Evolutionary conservation across 352 stramenopile genomes (phyloP), one percentile per base, ranked within the genome.

Genomic region (Phytophthora quininea): DNA sequence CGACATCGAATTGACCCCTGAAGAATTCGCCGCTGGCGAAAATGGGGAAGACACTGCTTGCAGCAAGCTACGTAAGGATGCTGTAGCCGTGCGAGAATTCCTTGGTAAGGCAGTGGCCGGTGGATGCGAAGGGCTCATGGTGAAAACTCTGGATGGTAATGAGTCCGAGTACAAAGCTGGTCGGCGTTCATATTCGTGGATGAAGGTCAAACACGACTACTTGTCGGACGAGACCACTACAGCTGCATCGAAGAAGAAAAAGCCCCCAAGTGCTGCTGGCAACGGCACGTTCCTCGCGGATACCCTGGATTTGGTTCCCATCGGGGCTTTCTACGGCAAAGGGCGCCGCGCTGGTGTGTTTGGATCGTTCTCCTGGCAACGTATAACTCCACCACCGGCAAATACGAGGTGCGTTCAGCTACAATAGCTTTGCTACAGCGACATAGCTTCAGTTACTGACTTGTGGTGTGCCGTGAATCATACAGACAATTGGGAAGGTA

Each of bases 281-380:
- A 81, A 77, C 19, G 84, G 85, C 12, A 76, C 73, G 6, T 95
- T 93, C 56, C 71, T 95, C 4, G 80, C 84, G 3, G 87, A 95
- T 56, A 92, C 97, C 15, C 84, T 99, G 27, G 98, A 99, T 79
- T 82, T 99, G 33, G 97, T 99, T n/a, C 97, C 97, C 1, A 92
- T 99, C 53, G 98, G 96, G 2, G 98, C 96, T 4, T 99, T 98
- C 75, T 89, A 98, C 62, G 98, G 98, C 37, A 92, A 94, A 73
- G 91, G 97, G 1, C 98, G 98, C 54, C 88, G 97, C 32, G 95
- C 93, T 6, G 97, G 97, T 9, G 87, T 95, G 15, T 99, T 98
- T 79, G 98, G 98, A 1, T 98, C 98, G 14, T 99, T 71, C 79
- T 99, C 2, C 84, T 99, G 64, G 98, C 98, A 19, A 98, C 92